Base-by-base conservation (phyloP, 345 rosid genomes). In the Aurinia saxatilis region DNA sequence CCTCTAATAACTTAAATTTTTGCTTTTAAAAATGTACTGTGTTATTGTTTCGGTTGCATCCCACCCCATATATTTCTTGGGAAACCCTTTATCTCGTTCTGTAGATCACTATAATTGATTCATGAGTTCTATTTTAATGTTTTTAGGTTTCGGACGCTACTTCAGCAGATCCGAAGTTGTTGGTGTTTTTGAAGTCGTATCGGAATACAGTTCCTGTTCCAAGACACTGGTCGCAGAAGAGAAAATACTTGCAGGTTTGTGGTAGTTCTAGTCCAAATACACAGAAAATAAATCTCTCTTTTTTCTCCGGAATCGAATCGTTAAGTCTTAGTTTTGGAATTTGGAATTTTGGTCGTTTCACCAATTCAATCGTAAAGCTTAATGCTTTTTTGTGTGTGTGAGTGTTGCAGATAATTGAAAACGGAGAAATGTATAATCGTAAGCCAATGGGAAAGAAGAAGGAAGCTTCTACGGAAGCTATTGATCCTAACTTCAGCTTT, bases 151-250 rank as follows among this genome's bases (percentile, higher is more conserved):
- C 60, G 9, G 91, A 84, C 21, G 18, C 78, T 27, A 27, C 30
- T 2, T 27, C 30, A 27, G 30, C 31, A 4, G 99, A 95, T 62
- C 98, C 99, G 2, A 90, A 88, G 81, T 63, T 95, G 80, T 79
- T 95, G 67, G 99, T 95, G 48, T 95, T 66, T 78, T 60, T 95
- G 78, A 93, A 93, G 72, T 83, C 99, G 3, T 93, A 90, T 67
- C 76, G 95, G 76, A 95, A 95, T 60, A 82, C 93, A 52, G 99
- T 95, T 63, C 98, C 98, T 25, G 99, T 95, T 30, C 99, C 99
- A 13, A 88, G 99, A 67, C 99, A 95, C 66, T 95, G 99, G 99
- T 88, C 88, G 65, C 99, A 95, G 79, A 95, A 95, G 73, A 82
- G 99, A 70, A 95, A 95, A 75, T 95, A 84, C 6, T 5, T 27